Percentiles rank a stretch among this genome's conserved stretches.
phyloP scores from a whole-genome alignment of 2,329 filamentous ascomycete species.

The Nemania sp. region DNA sequence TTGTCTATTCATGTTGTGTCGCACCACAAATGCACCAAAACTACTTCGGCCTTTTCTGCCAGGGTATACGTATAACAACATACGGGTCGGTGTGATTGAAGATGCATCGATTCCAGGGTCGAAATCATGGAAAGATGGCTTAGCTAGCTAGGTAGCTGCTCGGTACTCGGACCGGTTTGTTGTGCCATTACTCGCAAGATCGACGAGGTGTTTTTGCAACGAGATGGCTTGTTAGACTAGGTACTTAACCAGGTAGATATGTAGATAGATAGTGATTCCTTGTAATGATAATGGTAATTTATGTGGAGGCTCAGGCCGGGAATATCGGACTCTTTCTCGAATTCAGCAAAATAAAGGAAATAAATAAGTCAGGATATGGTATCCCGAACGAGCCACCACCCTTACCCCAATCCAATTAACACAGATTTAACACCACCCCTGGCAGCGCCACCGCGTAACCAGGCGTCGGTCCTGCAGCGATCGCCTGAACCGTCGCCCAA shows the following conservation, averaged over 20 bases:
- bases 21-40: too few relatives aligned
- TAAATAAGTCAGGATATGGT: slow-evolving; percentile 2
- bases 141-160: not conserved
- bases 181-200: not conserved
- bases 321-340: not conserved
- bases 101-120: slow-evolving; percentile 14
- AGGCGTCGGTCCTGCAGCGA: slow-evolving; percentile 32
- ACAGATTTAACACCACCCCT: slow-evolving; percentile 3
- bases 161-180: not conserved
- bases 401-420: slow-evolving; percentile 34
- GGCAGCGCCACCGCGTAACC: slow-evolving; percentile 25
- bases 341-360: not conserved
- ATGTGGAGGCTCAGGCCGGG: slow-evolving; percentile 15
- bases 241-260: too few relatives aligned
- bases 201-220: too few relatives aligned
- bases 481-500: slow-evolving; percentile 26
- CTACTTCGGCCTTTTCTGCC: not conserved
- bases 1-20: too few relatives aligned
- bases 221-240: too few relatives aligned
- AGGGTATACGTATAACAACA: not conserved
- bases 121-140: not conserved
- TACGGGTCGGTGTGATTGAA: slow-evolving; percentile 9
- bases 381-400: slow-evolving; percentile 16
- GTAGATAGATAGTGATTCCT: not conserved
- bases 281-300: not conserved